These are phyloP conservation scores for Adiantum capillusveneris DNA, from an alignment of 75 land plant genomes.

Conservation along the genomic window DNA sequence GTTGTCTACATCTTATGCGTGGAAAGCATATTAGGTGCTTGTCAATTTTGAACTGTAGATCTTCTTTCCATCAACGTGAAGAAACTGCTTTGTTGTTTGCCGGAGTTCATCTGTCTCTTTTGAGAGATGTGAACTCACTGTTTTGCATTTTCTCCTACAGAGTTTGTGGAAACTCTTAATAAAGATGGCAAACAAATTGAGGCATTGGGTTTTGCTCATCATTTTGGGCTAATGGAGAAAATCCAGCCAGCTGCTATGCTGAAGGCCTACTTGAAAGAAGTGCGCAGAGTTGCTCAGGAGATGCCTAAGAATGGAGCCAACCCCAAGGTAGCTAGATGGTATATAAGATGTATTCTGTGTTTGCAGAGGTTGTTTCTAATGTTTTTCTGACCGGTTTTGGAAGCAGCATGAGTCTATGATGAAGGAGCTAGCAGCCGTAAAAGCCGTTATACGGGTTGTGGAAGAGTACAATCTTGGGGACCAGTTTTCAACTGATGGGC, in stretches of 20 bases:
- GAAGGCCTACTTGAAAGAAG: constrained; percentile 49
- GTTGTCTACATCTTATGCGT: too few relatives aligned
- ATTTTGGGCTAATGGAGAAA: constrained; percentile 45
- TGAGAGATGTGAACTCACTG: too few relatives aligned
- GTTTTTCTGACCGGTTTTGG: background rate
- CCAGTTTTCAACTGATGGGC: constrained; percentile 26
- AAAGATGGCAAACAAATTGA: constrained; percentile 61
- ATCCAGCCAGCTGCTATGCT: constrained; percentile 54
- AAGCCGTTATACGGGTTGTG: constrained; percentile 32
- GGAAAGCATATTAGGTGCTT: too few relatives aligned
- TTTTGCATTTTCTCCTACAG: constrained; percentile 21
- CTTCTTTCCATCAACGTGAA: too few relatives aligned
- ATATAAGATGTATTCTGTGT: background rate
- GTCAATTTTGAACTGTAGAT: too few relatives aligned
- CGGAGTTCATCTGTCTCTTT: too few relatives aligned
- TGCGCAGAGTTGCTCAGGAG: constrained; percentile 37
- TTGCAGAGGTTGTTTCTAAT: background rate
- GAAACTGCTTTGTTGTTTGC: too few relatives aligned
- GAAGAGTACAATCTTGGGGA: constrained; percentile 41
- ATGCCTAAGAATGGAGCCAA: constrained; percentile 30
- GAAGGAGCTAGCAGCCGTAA: constrained; percentile 42
- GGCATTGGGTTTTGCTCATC: constrained; percentile 56
- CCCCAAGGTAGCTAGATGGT: constrained; percentile 13
- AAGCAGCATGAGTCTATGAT: constrained; percentile 42
- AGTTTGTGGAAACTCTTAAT: constrained; percentile 42